phyloP scores from a whole-genome alignment of 2,329 filamentous ascomycete species.

The Beauveria scarabaeidicola region DNA sequence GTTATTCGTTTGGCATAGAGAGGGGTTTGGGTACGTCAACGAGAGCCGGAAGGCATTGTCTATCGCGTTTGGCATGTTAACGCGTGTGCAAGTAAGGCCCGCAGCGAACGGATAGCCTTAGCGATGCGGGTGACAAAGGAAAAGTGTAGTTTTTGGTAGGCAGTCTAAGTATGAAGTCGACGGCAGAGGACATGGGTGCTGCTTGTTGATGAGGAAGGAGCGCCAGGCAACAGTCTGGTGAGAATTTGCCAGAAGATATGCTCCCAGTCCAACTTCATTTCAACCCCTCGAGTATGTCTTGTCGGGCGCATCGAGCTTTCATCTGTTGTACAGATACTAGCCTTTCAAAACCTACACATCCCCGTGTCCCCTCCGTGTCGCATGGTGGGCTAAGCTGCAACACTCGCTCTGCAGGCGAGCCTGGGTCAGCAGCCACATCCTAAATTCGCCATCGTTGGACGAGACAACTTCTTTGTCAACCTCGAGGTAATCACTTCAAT shows the following conservation, averaged over 20 bases:
- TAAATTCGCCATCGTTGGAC: too few species aligned
- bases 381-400: neutral
- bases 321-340: slow-evolving; percentile 4
- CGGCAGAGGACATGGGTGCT: neutral
- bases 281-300: neutral
- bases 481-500: too few species aligned
- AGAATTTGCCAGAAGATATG: neutral
- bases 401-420: neutral
- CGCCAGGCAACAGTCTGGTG: neutral
- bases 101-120: neutral
- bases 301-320: neutral
- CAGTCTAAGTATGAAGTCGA: neutral
- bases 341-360: slow-evolving; percentile 3
- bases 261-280: neutral
- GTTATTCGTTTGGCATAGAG: slow-evolving; percentile 15
- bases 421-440: too few species aligned
- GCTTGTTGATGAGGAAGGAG: neutral
- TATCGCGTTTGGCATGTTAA: slow-evolving; percentile 1
- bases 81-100: too few species aligned
- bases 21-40: slow-evolving; percentile 26
- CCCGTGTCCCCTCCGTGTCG: neutral
- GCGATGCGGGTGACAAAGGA: neutral
- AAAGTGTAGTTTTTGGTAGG: neutral
- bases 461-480: too few species aligned
- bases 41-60: slow-evolving; percentile 17